Base-by-base conservation (phyloP, 2,329 filamentous ascomycete genomes). In the Fusarium heterosporum region DNA sequence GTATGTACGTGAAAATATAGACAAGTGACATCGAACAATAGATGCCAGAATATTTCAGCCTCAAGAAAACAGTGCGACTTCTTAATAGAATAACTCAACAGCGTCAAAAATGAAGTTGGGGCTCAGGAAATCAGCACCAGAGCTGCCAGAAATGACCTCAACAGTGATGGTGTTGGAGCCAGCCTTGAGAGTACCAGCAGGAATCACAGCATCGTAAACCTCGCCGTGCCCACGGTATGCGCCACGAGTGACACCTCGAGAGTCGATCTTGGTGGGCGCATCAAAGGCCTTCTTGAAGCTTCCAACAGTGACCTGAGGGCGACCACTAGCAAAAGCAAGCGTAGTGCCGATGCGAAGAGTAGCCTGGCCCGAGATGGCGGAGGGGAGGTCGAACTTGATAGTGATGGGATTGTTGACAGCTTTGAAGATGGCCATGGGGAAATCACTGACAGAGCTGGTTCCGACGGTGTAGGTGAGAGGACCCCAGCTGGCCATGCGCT, bases 381-480 rank as follows among this genome's bases (percentile, higher is more conserved):
- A 81, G 13, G 74, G 76, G 1, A 89, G 80, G 26, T 81, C 83
- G 75, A 90, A 89, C 41, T 82, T 82, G 76, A 90, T 89, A 2
- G 85, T 89, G 14, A 86, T 78, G 1, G 85, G 85, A 61, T 81
- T 82, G 76, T 90, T 90, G 55, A 85, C 83, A 25, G 74, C 75
- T 74, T 89, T 87, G 78, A 89, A 89, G 26, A 90, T 74, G 1
- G 88, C 88, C 89, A 91, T 90, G 41, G 89, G 88, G 72, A 90
- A 89, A 59, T 83, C 81, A 6, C 77, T 77, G 2, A 83, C 72
- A 8, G 78, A 73, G 25, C 83, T 86, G 22, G 82, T 83, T 39
- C 87, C 88, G 12, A 89, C 84, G 3, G 85, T 89, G 76, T 88
- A 90, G 1, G 87, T 90, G 13, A 83, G 70, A 1, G 87, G 82